Evolutionary conservation across 2,329 filamentous ascomycete genomes (phyloP), one percentile per base, ranked within the genome.

Genomic region (Myrmaecium sp.): DNA sequence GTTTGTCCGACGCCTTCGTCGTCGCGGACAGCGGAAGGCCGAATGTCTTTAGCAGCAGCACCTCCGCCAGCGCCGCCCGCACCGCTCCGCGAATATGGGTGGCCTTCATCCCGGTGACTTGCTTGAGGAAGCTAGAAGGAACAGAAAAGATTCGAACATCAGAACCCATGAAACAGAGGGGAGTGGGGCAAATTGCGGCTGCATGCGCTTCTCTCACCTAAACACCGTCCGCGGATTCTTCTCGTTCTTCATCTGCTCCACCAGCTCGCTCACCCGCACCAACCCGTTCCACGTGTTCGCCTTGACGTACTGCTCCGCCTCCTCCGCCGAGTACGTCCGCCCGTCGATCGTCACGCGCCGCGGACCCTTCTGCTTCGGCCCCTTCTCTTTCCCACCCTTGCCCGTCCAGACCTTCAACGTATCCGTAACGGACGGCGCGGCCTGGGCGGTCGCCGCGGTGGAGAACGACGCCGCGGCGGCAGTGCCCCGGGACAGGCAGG

Each of bases 201-300:
- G 7, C n/a, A 7, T 20, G 18, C 7, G 7, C 18, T 20, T n/a
- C n/a, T n/a, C 18, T 20, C 17, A 30, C 24, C 28, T 18, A 18
- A 11, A 5, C 17, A 8, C 2, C 9, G 10, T 18, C 3, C 14
- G 3, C 11, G 7, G 11, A 18, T 10, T 19, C 21, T 12, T 13
- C 10, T n/a, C 12, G 6, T 16, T 19, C 18, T 18, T 7, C 20
- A 41, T 37, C 27, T 40, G 34, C 28, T 39, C 30, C 36, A 34
- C 38, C 13, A 39, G 34, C 50, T 48, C 46, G 17, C 69, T 69
- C 23, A 73, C 49, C 27, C 44, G 47, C 33, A 62, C 53, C 32
- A 73, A 40, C 1, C 58, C 63, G 23, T 66, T 49, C 62, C 63
- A 67, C 3, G 51, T 60, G 21, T 41, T 46, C 14, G 64, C 57